Conservation (phyloP, 108 stramenopile species). For the Mayamaea pseudoterrestris region DNA sequence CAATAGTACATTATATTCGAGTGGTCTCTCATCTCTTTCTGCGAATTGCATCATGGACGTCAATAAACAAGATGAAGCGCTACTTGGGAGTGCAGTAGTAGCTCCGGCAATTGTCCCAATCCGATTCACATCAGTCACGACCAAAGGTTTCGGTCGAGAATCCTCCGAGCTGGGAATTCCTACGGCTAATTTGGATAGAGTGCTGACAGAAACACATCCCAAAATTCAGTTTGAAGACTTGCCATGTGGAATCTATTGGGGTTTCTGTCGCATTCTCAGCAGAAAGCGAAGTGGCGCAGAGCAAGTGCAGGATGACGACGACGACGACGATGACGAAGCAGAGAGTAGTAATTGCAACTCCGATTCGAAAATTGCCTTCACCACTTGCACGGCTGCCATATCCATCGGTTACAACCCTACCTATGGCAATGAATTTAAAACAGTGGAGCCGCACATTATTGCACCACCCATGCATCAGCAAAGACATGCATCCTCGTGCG, state of each 20-base stretch:
- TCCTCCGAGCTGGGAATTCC: slow-evolving; percentile 84
- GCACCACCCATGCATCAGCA: slow-evolving; percentile 25
- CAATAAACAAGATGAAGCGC: no score
- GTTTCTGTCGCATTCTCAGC: slow-evolving; percentile 59
- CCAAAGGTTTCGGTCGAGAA: slow-evolving; percentile 73
- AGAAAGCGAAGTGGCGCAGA: no score
- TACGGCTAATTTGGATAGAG: slow-evolving; percentile 76
- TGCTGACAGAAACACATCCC: slow-evolving; percentile 5
- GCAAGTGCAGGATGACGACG: background rate
- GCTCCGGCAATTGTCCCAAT: slow-evolving; percentile 65
- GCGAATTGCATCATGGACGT: no score
- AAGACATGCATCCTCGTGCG: slow-evolving; percentile 43
- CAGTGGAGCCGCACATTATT: slow-evolving; percentile 70
- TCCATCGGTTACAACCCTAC: slow-evolving; percentile 90
- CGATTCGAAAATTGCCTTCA: no score
- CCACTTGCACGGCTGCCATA: slow-evolving; percentile 39
- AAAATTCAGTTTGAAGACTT: slow-evolving; percentile 22
- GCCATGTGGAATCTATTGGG: slow-evolving; percentile 76
- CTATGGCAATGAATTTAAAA: slow-evolving; percentile 40
- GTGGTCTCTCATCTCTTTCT: no score
- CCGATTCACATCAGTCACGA: slow-evolving; percentile 51
- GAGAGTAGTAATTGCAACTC: background rate
- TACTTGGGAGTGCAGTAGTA: no score
- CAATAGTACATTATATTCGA: no score
- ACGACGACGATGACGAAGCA: background rate